Evolutionary conservation across 768 basidiomycete species (phyloP).

Genomic region (Tulasnella sp.): DNA sequence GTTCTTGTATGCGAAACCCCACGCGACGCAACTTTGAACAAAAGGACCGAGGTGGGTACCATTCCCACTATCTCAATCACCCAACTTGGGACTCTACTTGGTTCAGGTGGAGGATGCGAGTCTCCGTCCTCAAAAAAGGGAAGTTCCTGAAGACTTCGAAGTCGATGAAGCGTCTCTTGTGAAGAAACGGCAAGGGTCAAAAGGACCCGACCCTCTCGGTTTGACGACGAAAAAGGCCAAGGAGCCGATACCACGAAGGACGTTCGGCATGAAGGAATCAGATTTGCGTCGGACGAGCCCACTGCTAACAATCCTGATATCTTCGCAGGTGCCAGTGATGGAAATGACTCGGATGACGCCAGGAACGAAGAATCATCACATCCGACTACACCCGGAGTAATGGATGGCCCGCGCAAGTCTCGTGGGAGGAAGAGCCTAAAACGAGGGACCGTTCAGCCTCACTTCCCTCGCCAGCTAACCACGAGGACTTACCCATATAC

Average conservation of each 20-base stretch:
- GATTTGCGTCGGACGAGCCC: background rate
- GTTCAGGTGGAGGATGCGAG: conserved; percentile 3
- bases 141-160: conserved; percentile 27
- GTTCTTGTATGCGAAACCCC: conserved; percentile 94
- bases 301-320: background rate
- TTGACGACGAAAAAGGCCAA: conserved; percentile 69
- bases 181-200: conserved; percentile 53
- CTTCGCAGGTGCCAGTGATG: background rate
- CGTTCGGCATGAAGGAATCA: background rate
- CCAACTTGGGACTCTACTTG: background rate
- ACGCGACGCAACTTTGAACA: conserved; percentile 58
- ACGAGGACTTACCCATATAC: too few species aligned
- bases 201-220: conserved; percentile 86
- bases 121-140: conserved; percentile 33
- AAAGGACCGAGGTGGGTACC: conserved; percentile 47
- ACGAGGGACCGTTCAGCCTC: background rate
- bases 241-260: background rate
- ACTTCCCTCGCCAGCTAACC: too few species aligned
- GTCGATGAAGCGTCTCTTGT: conserved; percentile 29
- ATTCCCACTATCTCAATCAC: background rate
- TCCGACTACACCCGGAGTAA: background rate
- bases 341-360: background rate
- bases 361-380: background rate
- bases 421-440: conserved; percentile 13
- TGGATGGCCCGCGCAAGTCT: conserved; percentile 1